A percentile compares a stretch with the other conserved stretches of the same genome.
Conservation (phyloP, 2,329 filamentous ascomycete species). For the Didymosphaeria variabile region DNA sequence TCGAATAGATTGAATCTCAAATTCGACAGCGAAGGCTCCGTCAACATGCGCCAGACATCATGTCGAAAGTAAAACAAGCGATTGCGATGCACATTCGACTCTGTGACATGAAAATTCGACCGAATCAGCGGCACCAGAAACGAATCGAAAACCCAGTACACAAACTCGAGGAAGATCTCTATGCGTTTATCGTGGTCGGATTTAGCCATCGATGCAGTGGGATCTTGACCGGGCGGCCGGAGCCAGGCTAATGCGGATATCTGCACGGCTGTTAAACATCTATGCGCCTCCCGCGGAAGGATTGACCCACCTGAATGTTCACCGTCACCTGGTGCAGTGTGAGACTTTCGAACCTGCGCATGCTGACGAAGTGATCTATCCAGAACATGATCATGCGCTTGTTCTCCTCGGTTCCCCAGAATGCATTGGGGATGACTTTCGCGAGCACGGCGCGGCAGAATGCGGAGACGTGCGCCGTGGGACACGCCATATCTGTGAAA, state of each 20-base stretch:
- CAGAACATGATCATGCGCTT: conserved; percentile 67
- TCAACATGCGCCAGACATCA: conserved; percentile 83
- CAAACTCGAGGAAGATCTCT: conserved; percentile 82
- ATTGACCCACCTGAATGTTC: conserved; percentile 70
- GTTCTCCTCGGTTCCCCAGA: conserved; percentile 79
- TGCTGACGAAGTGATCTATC: conserved; percentile 78
- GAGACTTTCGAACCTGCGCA: conserved; percentile 83
- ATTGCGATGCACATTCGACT: conserved; percentile 82
- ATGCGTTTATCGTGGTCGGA: conserved; percentile 78
- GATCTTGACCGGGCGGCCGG: conserved; percentile 58
- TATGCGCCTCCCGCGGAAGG: conserved; percentile 4
- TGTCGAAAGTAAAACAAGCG: conserved; percentile 93
- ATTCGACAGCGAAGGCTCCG: conserved; percentile 73
- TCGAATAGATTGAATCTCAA: conserved; percentile 81
- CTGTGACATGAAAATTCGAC: conserved; percentile 92
- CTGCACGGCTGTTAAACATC: conserved; percentile 54
- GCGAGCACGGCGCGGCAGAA: conserved; percentile 82
- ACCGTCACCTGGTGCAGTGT: conserved; percentile 81
- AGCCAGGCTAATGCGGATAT: conserved; percentile 79
- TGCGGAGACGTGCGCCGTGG: conserved; percentile 75
- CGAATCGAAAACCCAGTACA: conserved; percentile 95
- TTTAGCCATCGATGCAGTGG: conserved; percentile 66
- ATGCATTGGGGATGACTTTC: conserved; percentile 75
- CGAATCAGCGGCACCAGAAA: conserved; percentile 86
- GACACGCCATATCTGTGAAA: conserved; percentile 74